Evolutionary conservation across 805 yeast genomes (phyloP), one percentile per base, ranked within the genome.

Genomic region (Ogataea minuta): DNA sequence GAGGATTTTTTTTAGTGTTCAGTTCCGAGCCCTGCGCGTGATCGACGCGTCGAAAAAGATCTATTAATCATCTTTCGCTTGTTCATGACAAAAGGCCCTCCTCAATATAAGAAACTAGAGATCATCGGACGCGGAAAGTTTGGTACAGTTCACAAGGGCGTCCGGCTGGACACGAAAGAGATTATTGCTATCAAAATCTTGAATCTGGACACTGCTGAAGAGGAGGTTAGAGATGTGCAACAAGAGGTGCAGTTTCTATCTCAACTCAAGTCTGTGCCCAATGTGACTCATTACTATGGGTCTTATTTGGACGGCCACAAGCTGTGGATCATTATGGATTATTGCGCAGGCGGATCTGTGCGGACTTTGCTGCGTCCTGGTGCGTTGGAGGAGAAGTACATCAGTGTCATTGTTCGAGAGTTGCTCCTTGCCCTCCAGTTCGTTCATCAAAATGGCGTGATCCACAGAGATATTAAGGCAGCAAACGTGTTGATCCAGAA

Each of bases 301-400:
- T 84, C 95, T 0, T 83, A 84, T 49, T 64, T 95, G 20, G 78
- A 81, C 46, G 97, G 91, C 33, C 84, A 96, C n/a, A 82, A 85
- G 54, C 70, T 93, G 25, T 93, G 99, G 98, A 90, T 93, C 59
- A 80, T 93, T 43, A 93, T 93, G 97, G 99, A 93, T 57, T 79
- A 85, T 56, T 91, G 98, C 63, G 93, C 95, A 1, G 99, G 99
- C 11, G 99, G 99, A 0, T 84, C 95, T 1, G 77, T 87, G 40
- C 72, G 99, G 46, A 86, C 96, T 2, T 67, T 93, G 31, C 64
- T 91, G 42, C 77, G 81, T 54, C 89, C 97, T 0, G 99, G 99
- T 0, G 77, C 76, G 25, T 72, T 95, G 27, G 96, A 89, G 45
- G 99, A 93, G 56, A 72, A 72, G 54, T 82, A 84, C 57, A 78